Percentiles rank a stretch among this genome's conserved stretches.
Evolutionary conservation across 202 grass and related monocot species (phyloP).

Genomic region (Schoenoplectus triqueter): DNA sequence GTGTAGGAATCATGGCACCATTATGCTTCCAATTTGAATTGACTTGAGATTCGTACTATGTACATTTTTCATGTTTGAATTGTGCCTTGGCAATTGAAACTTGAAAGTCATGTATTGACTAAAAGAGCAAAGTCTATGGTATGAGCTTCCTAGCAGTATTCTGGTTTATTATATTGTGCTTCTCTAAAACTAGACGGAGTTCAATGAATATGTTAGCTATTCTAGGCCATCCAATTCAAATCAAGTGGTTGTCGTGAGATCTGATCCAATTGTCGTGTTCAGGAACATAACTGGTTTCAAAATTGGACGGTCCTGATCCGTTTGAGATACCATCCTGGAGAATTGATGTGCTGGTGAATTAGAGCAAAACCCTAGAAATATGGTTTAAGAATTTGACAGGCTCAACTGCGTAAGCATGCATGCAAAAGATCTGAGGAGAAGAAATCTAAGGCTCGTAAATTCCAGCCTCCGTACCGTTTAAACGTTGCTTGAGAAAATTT

Average conservation of each 20-base stretch:
- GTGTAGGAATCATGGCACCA: conserved; percentile 30
- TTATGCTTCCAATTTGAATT: conserved; percentile 21
- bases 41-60: conserved; percentile 28
- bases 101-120: neutral
- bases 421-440: no score
- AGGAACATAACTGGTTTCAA: no score
- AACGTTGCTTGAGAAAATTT: no score
- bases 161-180: neutral
- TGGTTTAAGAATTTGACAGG: no score
- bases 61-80: conserved; percentile 21
- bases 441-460: no score
- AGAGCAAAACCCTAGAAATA: no score
- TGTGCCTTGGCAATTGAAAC: neutral
- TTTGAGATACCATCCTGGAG: no score
- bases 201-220: neutral
- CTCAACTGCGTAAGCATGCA: no score
- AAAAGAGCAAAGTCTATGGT: neutral
- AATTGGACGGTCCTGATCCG: no score
- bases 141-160: neutral
- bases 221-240: neutral
- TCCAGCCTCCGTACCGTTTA: no score
- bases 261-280: no score
- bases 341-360: no score
- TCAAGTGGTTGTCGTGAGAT: neutral
- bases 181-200: neutral